A percentile compares a stretch with the other conserved stretches of the same genome.
These are phyloP conservation scores for Hyaloscypha hepaticicola DNA, from an alignment of 495 filamentous ascomycete genomes.

Conservation along the genomic window DNA sequence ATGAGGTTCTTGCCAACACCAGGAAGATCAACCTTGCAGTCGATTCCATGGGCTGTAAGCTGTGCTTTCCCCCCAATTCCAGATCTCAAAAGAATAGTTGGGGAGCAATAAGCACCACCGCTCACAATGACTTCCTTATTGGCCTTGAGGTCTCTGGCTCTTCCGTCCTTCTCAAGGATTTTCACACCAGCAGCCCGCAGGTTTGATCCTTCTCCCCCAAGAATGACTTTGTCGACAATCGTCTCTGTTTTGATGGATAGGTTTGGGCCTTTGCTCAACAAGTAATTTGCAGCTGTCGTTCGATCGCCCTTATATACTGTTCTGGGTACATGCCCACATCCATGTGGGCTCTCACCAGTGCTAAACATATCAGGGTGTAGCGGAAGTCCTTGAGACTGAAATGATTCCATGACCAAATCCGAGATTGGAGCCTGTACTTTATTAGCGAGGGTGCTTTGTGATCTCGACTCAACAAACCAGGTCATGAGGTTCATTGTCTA, in stretches of 20 bases:
- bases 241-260: slow-evolving; percentile 60
- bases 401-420: slow-evolving; percentile 45
- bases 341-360: slow-evolving; percentile 46
- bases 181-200: slow-evolving; percentile 61
- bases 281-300: slow-evolving; percentile 48
- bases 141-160: slow-evolving; percentile 46
- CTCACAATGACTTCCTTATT: slow-evolving; percentile 63
- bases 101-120: slow-evolving; percentile 62
- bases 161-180: slow-evolving; percentile 58
- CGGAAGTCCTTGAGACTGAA: slow-evolving; percentile 45
- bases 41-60: slow-evolving; percentile 48
- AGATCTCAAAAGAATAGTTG: slow-evolving; percentile 61
- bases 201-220: slow-evolving; percentile 40
- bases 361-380: slow-evolving; percentile 52
- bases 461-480: slow-evolving; percentile 24
- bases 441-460: not conserved
- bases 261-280: slow-evolving; percentile 38
- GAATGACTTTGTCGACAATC: slow-evolving; percentile 60
- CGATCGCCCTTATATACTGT: slow-evolving; percentile 50
- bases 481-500: slow-evolving; percentile 49
- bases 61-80: slow-evolving; percentile 57
- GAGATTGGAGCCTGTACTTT: slow-evolving; percentile 44
- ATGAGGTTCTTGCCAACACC: slow-evolving; percentile 68
- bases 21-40: slow-evolving; percentile 53
- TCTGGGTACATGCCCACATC: slow-evolving; percentile 51